Percentiles rank a stretch among this genome's conserved stretches.
Conservation (phyloP, 169 alveolate species). For the Perkinsus marinus region DNA sequence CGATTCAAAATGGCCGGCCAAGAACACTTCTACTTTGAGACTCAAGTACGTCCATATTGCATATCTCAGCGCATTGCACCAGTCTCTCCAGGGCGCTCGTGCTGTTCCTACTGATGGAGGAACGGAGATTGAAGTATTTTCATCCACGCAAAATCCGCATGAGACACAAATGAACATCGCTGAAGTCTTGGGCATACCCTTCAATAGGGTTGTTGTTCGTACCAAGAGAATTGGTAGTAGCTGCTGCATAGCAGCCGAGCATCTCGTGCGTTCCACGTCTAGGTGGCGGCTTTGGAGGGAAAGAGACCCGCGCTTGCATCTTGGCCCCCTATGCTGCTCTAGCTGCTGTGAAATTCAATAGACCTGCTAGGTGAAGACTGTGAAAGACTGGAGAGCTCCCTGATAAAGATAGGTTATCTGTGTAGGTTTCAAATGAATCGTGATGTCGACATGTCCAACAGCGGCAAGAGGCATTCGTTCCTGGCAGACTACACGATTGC, state of each 20-base stretch:
- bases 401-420: no score
- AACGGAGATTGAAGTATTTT: not conserved
- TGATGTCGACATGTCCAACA: not conserved
- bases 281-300: conserved; percentile 4
- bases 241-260: not conserved
- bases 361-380: not conserved
- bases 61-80: no score
- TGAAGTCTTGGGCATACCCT: not conserved
- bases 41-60: not conserved
- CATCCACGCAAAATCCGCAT: not conserved
- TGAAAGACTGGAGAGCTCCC: no score
- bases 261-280: not conserved
- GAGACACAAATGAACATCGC: not conserved
- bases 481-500: not conserved
- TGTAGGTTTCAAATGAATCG: not conserved
- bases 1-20: not conserved
- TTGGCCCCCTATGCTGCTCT: not conserved
- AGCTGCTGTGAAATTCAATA: not conserved
- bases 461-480: not conserved
- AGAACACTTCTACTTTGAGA: not conserved
- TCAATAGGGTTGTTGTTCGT: not conserved
- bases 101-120: not conserved
- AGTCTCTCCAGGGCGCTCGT: not conserved
- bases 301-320: not conserved
- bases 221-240: not conserved